phyloP scores from a whole-genome alignment of 2,329 filamentous ascomycete species.

The Neodidymelliopsis sp. region DNA sequence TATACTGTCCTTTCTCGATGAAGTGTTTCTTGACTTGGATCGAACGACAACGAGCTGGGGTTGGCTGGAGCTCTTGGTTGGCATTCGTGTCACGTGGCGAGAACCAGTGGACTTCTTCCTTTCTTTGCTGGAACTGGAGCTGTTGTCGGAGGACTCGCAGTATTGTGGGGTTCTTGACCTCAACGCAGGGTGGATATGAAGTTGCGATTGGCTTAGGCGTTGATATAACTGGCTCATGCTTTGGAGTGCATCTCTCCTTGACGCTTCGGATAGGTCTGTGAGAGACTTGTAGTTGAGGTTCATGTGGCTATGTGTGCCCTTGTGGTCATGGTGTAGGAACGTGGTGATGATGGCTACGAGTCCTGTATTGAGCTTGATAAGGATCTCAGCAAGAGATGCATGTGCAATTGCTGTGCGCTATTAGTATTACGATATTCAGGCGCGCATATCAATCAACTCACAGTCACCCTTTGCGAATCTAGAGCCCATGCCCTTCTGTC shows the following conservation, averaged over 20 bases:
- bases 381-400: conserved; percentile 54
- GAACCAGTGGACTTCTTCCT: conserved; percentile 33
- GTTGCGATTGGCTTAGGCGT: conserved; percentile 48
- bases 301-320: conserved; percentile 34
- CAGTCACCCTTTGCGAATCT: conserved; percentile 55
- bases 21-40: conserved; percentile 31
- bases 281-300: conserved; percentile 55
- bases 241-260: conserved; percentile 54
- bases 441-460: conserved; percentile 32
- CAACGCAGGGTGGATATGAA: conserved; percentile 35
- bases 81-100: conserved; percentile 40
- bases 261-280: conserved; percentile 55
- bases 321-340: conserved; percentile 50
- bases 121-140: conserved; percentile 27
- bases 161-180: conserved; percentile 15
- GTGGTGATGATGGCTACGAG: conserved; percentile 56
- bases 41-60: conserved; percentile 49
- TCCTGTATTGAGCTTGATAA: conserved; percentile 57
- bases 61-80: conserved; percentile 41
- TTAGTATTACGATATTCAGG: not conserved
- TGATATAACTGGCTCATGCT: conserved; percentile 52
- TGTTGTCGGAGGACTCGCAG: conserved; percentile 15
- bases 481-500: conserved; percentile 42
- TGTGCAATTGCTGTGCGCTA: conserved; percentile 52
- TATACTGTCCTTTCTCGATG: conserved; percentile 30